Evolutionary conservation across 225 moss, liverwort and hornwort species (phyloP).

Genomic region (Pleurozium schreberi): DNA sequence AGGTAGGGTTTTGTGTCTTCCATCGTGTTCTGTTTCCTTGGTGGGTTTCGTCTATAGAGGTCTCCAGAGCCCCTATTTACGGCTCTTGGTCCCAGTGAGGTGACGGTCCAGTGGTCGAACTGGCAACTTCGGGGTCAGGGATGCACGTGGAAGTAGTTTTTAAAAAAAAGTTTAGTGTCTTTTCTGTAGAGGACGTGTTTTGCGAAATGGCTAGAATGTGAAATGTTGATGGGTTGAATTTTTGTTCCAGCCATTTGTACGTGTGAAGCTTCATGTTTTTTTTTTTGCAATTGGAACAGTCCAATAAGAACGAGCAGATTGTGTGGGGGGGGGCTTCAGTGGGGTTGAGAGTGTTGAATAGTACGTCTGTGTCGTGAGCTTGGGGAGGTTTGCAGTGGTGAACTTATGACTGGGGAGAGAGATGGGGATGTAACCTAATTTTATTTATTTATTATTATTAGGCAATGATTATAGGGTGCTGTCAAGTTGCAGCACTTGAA

Average conservation of each 20-base stretch:
- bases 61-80: background rate
- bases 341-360: background rate
- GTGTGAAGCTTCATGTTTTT: background rate
- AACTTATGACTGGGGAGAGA: background rate
- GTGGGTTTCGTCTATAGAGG: background rate
- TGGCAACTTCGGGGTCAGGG: background rate
- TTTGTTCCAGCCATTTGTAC: background rate
- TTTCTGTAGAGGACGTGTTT: background rate
- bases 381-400: background rate
- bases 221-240: background rate
- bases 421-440: slow-evolving; percentile 6
- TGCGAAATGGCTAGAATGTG: slow-evolving; percentile 11
- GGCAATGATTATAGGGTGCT: background rate
- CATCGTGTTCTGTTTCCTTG: background rate
- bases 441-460: background rate
- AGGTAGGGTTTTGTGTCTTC: slow-evolving; percentile 29
- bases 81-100: background rate
- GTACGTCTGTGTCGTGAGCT: background rate
- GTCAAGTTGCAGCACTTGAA: background rate
- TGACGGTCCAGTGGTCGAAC: background rate
- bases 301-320: background rate
- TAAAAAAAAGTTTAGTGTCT: background rate
- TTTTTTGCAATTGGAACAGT: background rate
- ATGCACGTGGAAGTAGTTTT: background rate
- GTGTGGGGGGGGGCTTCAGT: background rate